phyloP scores from a whole-genome alignment of 495 filamentous ascomycete genomes.

The Bryoglossum gracile region DNA sequence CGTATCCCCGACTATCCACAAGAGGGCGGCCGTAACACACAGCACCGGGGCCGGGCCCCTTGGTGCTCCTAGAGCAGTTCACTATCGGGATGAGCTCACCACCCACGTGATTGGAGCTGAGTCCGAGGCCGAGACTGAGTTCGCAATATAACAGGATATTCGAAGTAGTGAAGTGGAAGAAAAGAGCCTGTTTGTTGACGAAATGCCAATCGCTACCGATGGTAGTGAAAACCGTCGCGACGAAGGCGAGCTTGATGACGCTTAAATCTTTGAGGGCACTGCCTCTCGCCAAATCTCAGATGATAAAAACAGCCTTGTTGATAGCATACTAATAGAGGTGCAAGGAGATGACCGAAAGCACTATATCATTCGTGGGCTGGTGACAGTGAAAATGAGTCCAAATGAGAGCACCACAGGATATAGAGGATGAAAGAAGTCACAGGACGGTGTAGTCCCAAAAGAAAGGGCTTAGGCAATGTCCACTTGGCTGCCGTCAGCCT shows the following conservation, averaged over 20 bases:
- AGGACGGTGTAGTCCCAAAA: neutral
- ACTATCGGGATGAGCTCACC: neutral
- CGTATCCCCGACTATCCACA: neutral
- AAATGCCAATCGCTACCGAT: conserved; percentile 2
- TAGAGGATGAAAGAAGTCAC: conserved; percentile 2
- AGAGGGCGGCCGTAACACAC: neutral
- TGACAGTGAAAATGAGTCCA: conserved; percentile 3
- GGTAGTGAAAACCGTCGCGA: neutral
- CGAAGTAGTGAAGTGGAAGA: neutral
- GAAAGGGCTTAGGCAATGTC: no score
- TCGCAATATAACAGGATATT: conserved; percentile 3
- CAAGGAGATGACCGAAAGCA: conserved; percentile 1
- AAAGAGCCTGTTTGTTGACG: conserved; percentile 3
- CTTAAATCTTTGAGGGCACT: neutral
- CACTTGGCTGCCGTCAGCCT: no score
- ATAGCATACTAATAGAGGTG: conserved; percentile 1
- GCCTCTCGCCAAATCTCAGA: neutral
- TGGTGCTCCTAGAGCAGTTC: neutral
- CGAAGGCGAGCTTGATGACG: conserved; percentile 1
- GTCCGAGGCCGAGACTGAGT: neutral
- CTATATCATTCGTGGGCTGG: conserved; percentile 1
- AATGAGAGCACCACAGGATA: neutral
- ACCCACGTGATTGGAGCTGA: neutral
- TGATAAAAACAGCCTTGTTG: neutral
- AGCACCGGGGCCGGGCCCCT: neutral